These are phyloP conservation scores for Isatis lusitanica DNA, from an alignment of 441 rosid species.

Conservation along the genomic window DNA sequence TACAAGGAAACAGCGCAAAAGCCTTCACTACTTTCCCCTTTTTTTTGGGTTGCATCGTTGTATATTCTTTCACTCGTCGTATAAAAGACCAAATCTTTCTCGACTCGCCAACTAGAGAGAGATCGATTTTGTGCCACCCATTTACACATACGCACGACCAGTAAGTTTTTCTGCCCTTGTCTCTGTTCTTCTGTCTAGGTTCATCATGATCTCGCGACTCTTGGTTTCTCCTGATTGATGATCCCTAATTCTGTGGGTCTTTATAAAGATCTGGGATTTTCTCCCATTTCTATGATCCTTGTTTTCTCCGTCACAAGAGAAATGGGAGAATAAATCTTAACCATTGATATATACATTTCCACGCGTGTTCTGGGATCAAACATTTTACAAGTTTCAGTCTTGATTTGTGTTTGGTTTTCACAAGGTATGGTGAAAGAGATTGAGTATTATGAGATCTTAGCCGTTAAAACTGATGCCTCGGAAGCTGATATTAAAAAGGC, in stretches of 20 bases:
- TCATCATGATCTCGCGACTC: constrained; percentile 10
- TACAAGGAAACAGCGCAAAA: constrained; percentile 8
- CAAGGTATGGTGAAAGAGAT: constrained; percentile 68
- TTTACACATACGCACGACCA: constrained; percentile 21
- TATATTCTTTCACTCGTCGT: background rate
- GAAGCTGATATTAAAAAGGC: constrained; percentile 92
- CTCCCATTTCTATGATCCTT: background rate
- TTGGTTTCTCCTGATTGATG: background rate
- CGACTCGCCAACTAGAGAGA: background rate
- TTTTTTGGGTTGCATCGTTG: background rate
- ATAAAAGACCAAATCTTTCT: background rate
- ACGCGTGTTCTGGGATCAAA: constrained; percentile 1
- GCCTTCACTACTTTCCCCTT: background rate
- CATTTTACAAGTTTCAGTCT: background rate
- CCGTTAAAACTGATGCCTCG: constrained; percentile 70
- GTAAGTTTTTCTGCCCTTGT: constrained; percentile 20
- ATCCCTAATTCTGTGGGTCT: constrained; percentile 1
- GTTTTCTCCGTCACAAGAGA: background rate
- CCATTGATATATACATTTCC: background rate
- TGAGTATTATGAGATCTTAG: constrained; percentile 72
- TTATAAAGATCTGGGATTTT: constrained; percentile 10
- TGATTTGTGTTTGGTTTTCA: constrained; percentile 19
- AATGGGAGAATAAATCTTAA: background rate
- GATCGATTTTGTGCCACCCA: background rate
- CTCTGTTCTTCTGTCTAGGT: constrained; percentile 16